A percentile compares a stretch with the other conserved stretches of the same genome.
Evolutionary conservation across 495 filamentous ascomycete genomes (phyloP).

Genomic region (Coniosporium apollinis): DNA sequence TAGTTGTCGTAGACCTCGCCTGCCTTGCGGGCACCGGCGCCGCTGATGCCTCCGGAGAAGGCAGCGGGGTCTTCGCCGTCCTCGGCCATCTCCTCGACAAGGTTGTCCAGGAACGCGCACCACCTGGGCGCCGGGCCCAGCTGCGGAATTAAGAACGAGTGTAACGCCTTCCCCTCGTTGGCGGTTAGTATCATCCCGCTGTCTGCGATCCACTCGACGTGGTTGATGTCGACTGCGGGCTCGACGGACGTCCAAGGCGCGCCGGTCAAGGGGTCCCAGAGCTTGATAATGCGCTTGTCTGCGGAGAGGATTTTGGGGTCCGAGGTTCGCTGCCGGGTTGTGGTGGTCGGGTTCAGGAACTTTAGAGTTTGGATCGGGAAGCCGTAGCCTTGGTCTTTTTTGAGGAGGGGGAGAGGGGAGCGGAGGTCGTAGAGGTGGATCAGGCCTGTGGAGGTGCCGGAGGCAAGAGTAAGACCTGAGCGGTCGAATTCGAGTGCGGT

Average conservation of each 20-base stretch:
- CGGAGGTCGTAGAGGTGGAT: conserved; percentile 87
- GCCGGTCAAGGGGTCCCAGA: conserved; percentile 73
- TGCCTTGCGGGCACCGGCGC: conserved; percentile 28
- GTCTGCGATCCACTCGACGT: conserved; percentile 72
- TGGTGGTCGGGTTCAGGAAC: conserved; percentile 60
- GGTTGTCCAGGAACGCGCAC: conserved; percentile 91
- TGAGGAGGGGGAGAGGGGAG: conserved; percentile 65
- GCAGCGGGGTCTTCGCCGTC: conserved; percentile 51
- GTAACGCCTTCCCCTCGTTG: conserved; percentile 83
- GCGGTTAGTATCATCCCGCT: conserved; percentile 88
- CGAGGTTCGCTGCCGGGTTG: conserved; percentile 35
- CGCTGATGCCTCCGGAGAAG: conserved; percentile 28
- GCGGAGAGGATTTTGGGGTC: conserved; percentile 81
- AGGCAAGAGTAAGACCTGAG: conserved; percentile 71
- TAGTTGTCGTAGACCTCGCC: conserved; percentile 92
- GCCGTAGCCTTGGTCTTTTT: conserved; percentile 92
- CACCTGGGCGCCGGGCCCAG: conserved; percentile 83
- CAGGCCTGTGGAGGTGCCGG: conserved; percentile 79
- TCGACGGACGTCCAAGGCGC: conserved; percentile 89
- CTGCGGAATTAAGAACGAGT: conserved; percentile 91
- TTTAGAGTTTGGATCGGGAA: conserved; percentile 81
- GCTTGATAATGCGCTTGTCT: conserved; percentile 92
- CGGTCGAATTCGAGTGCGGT: conserved; percentile 75
- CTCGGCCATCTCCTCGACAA: conserved; percentile 97
- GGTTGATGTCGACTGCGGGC: conserved; percentile 84